Conservation (phyloP, 805 yeast species). For the Saccharomycopsis lassenensis region DNA sequence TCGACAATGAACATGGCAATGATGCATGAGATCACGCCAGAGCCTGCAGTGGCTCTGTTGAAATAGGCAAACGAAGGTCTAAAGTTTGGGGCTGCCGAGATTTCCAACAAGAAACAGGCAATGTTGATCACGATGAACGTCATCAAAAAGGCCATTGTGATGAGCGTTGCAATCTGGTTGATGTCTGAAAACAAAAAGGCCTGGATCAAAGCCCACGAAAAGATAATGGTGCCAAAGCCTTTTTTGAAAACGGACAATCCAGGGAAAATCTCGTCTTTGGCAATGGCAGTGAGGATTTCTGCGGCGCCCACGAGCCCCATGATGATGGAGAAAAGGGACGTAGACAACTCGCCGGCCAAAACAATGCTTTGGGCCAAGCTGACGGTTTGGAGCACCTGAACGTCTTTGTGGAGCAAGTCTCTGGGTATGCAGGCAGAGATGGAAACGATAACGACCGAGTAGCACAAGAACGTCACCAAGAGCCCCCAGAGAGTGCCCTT, state of each 20-base stretch:
- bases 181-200: conserved; percentile 80
- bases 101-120: conserved; percentile 79
- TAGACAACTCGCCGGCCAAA: conserved; percentile 81
- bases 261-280: conserved; percentile 82
- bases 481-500: conserved; percentile 87
- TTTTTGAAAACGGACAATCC: conserved; percentile 49
- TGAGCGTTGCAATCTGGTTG: conserved; percentile 87
- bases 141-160: conserved; percentile 95
- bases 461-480: conserved; percentile 62
- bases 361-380: conserved; percentile 59
- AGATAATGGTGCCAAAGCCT: conserved; percentile 43
- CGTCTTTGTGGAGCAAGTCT: conserved; percentile 61
- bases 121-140: conserved; percentile 89
- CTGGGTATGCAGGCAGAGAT: conserved; percentile 79
- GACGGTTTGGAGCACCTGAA: conserved; percentile 77
- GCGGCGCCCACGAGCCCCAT: conserved; percentile 97
- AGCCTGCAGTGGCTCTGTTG: conserved; percentile 66
- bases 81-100: conserved; percentile 96
- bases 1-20: conserved; percentile 92
- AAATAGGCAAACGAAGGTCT: conserved; percentile 91
- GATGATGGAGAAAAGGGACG: conserved; percentile 83
- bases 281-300: conserved; percentile 79
- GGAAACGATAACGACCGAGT: conserved; percentile 68
- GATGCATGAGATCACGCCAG: conserved; percentile 61
- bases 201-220: conserved; percentile 80